Conservation (phyloP, 2,329 filamentous ascomycete genomes). For the Metarhizium rileyi region DNA sequence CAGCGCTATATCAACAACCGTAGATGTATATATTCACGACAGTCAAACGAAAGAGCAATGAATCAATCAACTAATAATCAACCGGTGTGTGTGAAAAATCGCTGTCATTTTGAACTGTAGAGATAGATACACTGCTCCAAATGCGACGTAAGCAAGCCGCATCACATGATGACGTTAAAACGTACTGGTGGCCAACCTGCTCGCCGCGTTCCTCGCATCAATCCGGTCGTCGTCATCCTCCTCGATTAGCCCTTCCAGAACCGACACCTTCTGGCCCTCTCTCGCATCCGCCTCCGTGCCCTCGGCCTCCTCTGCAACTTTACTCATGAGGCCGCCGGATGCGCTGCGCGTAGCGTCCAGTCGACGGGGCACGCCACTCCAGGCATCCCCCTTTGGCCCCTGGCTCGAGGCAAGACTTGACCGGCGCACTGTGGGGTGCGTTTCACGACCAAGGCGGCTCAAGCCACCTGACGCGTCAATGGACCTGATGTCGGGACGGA, state of each 20-base stretch:
- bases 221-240: conserved; percentile 90
- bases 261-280: neutral
- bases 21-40: neutral
- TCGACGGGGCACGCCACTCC: conserved; percentile 85
- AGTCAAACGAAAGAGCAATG: neutral
- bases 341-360: conserved; percentile 72
- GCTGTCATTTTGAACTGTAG: neutral
- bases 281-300: conserved; percentile 30
- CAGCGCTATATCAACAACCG: neutral
- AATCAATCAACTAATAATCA: neutral
- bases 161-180: conserved; percentile 52
- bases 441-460: conserved; percentile 78
- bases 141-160: neutral
- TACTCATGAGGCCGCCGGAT: conserved; percentile 60
- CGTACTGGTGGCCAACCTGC: conserved; percentile 84
- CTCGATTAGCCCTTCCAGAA: conserved; percentile 33
- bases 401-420: conserved; percentile 76
- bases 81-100: neutral
- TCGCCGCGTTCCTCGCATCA: conserved; percentile 92
- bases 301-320: conserved; percentile 52
- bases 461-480: conserved; percentile 89
- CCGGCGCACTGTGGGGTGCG: conserved; percentile 66
- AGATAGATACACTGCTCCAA: neutral
- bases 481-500: conserved; percentile 83
- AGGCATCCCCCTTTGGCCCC: conserved; percentile 94